Evolutionary conservation across 2,329 filamentous ascomycete genomes (phyloP).

Genomic region (Hymenoscyphus fructigenus): DNA sequence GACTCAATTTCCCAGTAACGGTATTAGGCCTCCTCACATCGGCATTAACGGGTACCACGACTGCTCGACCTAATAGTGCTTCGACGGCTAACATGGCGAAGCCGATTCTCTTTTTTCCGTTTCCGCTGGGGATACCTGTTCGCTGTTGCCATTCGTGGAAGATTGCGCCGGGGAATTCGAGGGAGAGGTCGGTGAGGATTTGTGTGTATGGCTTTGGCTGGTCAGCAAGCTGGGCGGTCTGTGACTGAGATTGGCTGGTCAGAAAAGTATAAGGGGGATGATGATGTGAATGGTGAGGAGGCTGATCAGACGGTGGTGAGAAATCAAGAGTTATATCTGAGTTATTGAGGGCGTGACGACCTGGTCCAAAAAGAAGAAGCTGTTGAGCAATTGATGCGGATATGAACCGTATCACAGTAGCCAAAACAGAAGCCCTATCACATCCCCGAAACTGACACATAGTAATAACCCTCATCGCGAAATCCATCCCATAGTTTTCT

Average conservation of each 20-base stretch:
- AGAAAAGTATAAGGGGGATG: background rate
- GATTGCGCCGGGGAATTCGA: slow-evolving; percentile 32
- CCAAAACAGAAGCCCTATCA: slow-evolving; percentile 33
- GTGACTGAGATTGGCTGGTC: too few species aligned
- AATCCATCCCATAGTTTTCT: slow-evolving; percentile 35
- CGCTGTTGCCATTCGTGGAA: slow-evolving; percentile 33
- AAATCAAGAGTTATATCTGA: slow-evolving; percentile 34
- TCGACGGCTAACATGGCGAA: slow-evolving; percentile 40
- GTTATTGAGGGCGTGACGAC: slow-evolving; percentile 32
- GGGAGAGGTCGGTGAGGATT: slow-evolving; percentile 32
- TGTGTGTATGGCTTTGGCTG: slow-evolving; percentile 34
- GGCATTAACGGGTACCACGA: slow-evolving; percentile 35
- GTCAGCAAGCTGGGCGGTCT: too few species aligned
- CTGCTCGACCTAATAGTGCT: slow-evolving; percentile 35
- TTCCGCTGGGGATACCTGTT: slow-evolving; percentile 34
- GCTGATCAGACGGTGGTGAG: background rate
- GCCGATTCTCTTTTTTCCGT: slow-evolving; percentile 38
- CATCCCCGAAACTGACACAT: slow-evolving; percentile 33
- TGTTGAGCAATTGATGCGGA: slow-evolving; percentile 37
- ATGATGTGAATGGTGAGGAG: background rate
- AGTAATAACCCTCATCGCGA: slow-evolving; percentile 32
- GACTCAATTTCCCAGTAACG: slow-evolving; percentile 36
- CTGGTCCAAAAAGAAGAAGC: slow-evolving; percentile 34
- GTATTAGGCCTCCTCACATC: slow-evolving; percentile 36
- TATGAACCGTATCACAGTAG: slow-evolving; percentile 36